Evolutionary conservation across 306 rosid genomes (phyloP).

Genomic region (Astragalus glycyphyllos): DNA sequence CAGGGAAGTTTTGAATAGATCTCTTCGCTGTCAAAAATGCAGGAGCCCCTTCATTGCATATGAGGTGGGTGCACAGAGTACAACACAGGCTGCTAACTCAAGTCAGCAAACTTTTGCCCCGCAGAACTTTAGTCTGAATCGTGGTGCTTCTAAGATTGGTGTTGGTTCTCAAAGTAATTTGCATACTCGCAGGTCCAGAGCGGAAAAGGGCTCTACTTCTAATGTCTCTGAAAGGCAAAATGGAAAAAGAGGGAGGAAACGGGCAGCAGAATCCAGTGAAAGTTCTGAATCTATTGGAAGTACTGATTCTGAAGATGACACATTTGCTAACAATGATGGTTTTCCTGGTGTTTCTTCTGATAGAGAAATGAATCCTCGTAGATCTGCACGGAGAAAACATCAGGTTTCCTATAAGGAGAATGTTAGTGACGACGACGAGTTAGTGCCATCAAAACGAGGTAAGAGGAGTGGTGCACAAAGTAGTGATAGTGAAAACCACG

Average conservation of each 20-base stretch:
- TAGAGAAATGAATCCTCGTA: constrained; percentile 60
- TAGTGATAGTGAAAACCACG: constrained; percentile 38
- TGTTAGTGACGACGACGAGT: constrained; percentile 61
- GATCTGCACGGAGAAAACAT: constrained; percentile 77
- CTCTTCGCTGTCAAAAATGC: constrained; percentile 76
- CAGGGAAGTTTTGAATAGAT: constrained; percentile 60
- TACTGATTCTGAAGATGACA: constrained; percentile 67
- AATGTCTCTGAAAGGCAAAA: constrained; percentile 50
- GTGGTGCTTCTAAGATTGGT: constrained; percentile 52
- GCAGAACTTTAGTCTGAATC: constrained; percentile 47
- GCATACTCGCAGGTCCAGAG: constrained; percentile 41
- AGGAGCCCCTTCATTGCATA: constrained; percentile 64
- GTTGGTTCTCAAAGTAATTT: constrained; percentile 50
- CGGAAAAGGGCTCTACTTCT: constrained; percentile 42
- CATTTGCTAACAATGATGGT: constrained; percentile 45
- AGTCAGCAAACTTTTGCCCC: constrained; percentile 56
- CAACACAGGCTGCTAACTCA: constrained; percentile 48
- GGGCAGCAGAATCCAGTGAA: constrained; percentile 62
- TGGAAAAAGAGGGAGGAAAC: constrained; percentile 65
- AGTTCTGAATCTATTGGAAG: constrained; percentile 56
- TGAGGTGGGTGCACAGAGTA: constrained; percentile 53
- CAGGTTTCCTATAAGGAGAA: constrained; percentile 76
- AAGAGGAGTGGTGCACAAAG: constrained; percentile 54
- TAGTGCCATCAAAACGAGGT: constrained; percentile 43
- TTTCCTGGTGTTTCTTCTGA: constrained; percentile 42